Evolutionary conservation across 1,284 basidiomycete genomes (phyloP).

Genomic region (Sporisorium iseilematis-ciliati): DNA sequence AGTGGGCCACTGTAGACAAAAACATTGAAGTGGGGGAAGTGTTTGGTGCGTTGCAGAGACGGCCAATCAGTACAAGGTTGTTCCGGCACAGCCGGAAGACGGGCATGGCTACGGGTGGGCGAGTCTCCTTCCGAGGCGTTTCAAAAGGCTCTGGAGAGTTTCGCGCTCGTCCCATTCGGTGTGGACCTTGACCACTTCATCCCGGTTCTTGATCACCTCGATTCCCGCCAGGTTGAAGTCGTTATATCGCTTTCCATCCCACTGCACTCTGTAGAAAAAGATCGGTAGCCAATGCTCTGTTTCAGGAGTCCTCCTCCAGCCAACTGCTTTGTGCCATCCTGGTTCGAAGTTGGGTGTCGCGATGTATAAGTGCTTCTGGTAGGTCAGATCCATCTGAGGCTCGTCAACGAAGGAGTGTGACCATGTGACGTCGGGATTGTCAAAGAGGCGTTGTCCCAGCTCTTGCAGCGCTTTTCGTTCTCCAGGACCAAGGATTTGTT

Average conservation of each 20-base stretch:
- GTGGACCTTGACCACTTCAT: conserved; percentile 9
- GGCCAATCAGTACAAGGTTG: no score
- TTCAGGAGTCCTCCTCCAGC: background rate
- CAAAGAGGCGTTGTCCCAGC: conserved; percentile 10
- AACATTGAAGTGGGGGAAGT: no score
- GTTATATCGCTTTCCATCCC: background rate
- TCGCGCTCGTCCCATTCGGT: background rate
- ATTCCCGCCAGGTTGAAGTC: conserved; percentile 17
- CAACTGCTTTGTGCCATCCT: conserved; percentile 5
- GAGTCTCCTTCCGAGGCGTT: background rate
- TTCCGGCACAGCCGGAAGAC: no score
- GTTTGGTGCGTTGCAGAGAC: no score
- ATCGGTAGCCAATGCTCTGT: conserved; percentile 13
- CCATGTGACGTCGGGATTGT: background rate
- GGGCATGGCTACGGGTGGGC: background rate
- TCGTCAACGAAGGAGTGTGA: conserved; percentile 16
- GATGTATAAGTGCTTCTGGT: conserved; percentile 14
- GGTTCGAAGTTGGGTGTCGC: conserved; percentile 5
- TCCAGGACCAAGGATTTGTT: background rate
- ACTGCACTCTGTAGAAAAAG: conserved; percentile 12
- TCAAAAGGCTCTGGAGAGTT: background rate
- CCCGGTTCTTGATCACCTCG: conserved; percentile 15
- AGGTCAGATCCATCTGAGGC: conserved; percentile 17
- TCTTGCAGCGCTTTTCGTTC: background rate
- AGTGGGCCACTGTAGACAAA: no score